Conservation (phyloP, 371 early-diverging fungal genomes). For the Actinomortierella ambigua region DNA sequence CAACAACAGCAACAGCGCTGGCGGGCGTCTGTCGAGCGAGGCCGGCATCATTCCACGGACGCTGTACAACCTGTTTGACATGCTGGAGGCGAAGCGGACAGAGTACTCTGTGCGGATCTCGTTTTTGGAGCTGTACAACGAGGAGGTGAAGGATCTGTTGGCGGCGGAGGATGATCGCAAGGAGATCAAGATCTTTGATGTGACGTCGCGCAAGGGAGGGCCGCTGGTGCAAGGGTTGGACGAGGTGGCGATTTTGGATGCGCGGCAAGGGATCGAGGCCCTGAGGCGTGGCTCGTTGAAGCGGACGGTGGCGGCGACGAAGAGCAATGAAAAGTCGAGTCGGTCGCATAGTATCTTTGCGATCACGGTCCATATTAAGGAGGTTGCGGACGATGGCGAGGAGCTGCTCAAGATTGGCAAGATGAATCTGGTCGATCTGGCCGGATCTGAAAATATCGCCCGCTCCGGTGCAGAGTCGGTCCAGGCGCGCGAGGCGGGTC, state of each 20-base stretch:
- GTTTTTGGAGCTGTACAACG: slow-evolving; percentile 98
- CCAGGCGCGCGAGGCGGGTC: slow-evolving; percentile 91
- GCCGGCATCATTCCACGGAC: slow-evolving; percentile 95
- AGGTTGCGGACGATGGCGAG: slow-evolving; percentile 78
- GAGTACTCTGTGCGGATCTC: slow-evolving; percentile 85
- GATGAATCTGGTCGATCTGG: slow-evolving; percentile 96
- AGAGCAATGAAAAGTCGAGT: slow-evolving; percentile 91
- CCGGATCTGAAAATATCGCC: slow-evolving; percentile 96
- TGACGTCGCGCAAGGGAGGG: slow-evolving; percentile 63
- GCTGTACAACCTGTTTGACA: slow-evolving; percentile 81
- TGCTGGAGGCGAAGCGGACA: slow-evolving; percentile 56
- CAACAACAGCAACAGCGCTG: too few relatives aligned
- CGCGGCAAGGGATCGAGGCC: slow-evolving; percentile 75
- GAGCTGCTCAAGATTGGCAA: slow-evolving; percentile 88
- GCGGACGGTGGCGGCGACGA: slow-evolving; percentile 87
- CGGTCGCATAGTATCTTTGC: slow-evolving; percentile 96
- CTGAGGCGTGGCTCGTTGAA: slow-evolving; percentile 78
- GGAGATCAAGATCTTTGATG: slow-evolving; percentile 73
- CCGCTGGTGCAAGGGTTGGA: slow-evolving; percentile 85
- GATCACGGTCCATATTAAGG: slow-evolving; percentile 85
- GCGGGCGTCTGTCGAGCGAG: slow-evolving; percentile 43
- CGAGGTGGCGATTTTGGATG: slow-evolving; percentile 72
- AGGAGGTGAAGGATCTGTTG: slow-evolving; percentile 94
- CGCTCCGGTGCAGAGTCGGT: slow-evolving; percentile 89
- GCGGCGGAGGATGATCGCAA: slow-evolving; percentile 50